These are phyloP conservation scores for Globisporangium iwayamae DNA, from an alignment of 352 stramenopile genomes.

Conservation along the genomic window DNA sequence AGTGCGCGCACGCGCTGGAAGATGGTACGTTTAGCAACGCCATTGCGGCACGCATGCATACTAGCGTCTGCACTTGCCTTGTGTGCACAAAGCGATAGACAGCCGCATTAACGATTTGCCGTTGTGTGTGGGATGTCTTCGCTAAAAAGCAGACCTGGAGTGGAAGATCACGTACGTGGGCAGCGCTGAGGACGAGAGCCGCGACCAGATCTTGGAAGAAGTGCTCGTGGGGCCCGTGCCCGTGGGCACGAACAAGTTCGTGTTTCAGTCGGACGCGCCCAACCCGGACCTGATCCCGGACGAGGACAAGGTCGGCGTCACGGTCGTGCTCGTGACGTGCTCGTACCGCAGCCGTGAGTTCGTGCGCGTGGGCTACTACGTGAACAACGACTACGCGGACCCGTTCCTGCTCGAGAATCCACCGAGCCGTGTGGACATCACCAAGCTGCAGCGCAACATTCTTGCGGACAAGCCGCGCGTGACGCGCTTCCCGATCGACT, in stretches of 20 bases:
- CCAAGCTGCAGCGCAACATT: conserved; percentile 95
- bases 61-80: not conserved
- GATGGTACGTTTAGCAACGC: conserved; percentile 62
- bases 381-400: conserved; percentile 99
- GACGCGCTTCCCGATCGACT: conserved; percentile 96
- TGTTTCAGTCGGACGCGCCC: conserved; percentile 94
- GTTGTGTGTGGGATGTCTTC: conserved; percentile 6
- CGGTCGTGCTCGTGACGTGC: conserved; percentile 98
- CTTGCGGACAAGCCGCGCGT: conserved; percentile 96
- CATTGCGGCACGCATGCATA: not conserved
- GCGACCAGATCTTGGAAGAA: conserved; percentile 98
- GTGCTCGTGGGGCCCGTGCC: conserved; percentile 98
- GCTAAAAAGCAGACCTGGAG: conserved; percentile 90
- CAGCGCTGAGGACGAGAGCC: conserved; percentile 92
- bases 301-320: conserved; percentile 98
- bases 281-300: conserved; percentile 91
- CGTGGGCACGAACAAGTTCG: conserved; percentile 98
- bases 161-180: conserved; percentile 99
- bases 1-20: conserved; percentile 95
- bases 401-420: conserved; percentile 84
- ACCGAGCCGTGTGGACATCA: conserved; percentile 80
- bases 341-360: conserved; percentile 97
- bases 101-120: conserved; percentile 2
- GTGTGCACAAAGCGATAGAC: not conserved
- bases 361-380: conserved; percentile 93